These are phyloP conservation scores for Scutellaria minor DNA, from an alignment of 257 asterid genomes.

Conservation along the genomic window DNA sequence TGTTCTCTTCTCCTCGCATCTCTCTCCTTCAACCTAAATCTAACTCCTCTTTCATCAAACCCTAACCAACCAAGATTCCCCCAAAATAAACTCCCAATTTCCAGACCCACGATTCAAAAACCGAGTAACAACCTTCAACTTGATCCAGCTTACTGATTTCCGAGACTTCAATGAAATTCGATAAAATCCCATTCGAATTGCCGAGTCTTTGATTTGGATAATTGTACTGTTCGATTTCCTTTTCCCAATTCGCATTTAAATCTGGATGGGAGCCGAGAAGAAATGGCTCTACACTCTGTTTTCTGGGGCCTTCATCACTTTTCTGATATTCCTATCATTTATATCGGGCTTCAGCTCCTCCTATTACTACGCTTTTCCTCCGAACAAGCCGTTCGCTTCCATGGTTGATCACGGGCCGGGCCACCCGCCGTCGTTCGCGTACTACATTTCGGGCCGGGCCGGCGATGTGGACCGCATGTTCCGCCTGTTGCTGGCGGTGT, in stretches of 20 bases:
- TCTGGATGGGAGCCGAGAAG: conserved; percentile 82
- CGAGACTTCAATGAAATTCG: conserved; percentile 30
- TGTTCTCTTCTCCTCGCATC: conserved; percentile 31
- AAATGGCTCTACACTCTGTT: conserved; percentile 95
- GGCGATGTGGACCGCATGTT: conserved; percentile 81
- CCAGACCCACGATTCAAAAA: conserved; percentile 5
- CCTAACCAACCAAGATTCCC: conserved; percentile 40
- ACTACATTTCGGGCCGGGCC: conserved; percentile 79
- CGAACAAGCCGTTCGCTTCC: conserved; percentile 62
- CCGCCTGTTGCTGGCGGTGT: conserved; percentile 84
- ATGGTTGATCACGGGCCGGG: conserved; percentile 72
- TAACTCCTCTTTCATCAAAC: conserved; percentile 40
- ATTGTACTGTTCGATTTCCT: not conserved
- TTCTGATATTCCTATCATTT: conserved; percentile 69
- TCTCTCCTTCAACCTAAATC: conserved; percentile 43
- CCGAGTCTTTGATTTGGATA: conserved; percentile 25
- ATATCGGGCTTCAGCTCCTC: conserved; percentile 87
- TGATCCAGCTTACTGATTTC: conserved; percentile 18
- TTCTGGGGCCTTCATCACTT: conserved; percentile 79
- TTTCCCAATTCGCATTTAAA: conserved; percentile 29
- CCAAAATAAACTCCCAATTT: conserved; percentile 1
- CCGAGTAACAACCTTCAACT: not conserved
- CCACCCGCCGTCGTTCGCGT: conserved; percentile 84
- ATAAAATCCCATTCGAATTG: conserved; percentile 24
- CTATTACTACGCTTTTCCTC: conserved; percentile 62